These are phyloP conservation scores for Exophiala mesophila DNA, from an alignment of 2,329 filamentous ascomycete genomes.

Conservation along the genomic window DNA sequence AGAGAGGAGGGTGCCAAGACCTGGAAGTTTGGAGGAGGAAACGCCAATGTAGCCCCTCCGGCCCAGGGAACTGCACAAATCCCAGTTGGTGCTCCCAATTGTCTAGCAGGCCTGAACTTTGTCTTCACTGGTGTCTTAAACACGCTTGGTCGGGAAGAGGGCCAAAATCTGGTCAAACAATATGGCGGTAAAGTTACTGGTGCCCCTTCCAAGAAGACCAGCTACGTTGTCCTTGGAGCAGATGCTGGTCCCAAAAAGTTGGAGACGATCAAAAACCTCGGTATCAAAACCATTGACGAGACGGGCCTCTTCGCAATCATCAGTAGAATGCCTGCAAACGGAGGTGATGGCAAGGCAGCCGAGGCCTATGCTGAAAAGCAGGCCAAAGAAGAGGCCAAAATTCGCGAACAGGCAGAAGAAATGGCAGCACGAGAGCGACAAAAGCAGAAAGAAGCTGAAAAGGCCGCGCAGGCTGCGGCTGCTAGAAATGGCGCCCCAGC, in stretches of 20 bases:
- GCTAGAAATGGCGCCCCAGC: conserved; percentile 38
- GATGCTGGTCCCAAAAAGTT: conserved; percentile 94
- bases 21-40: conserved; percentile 51
- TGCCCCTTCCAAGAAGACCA: conserved; percentile 87
- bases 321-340: conserved; percentile 71
- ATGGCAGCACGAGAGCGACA: conserved; percentile 76
- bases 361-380: conserved; percentile 81
- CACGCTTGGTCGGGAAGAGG: conserved; percentile 77
- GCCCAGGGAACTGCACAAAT: conserved; percentile 63
- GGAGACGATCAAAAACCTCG: conserved; percentile 71
- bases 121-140: conserved; percentile 90
- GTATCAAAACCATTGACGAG: conserved; percentile 90
- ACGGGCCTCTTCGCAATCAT: conserved; percentile 87
- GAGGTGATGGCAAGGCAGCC: conserved; percentile 81
- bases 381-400: conserved; percentile 75
- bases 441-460: conserved; percentile 42
- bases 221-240: conserved; percentile 81
- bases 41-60: conserved; percentile 57
- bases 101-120: conserved; percentile 81
- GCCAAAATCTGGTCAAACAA: conserved; percentile 77
- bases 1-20: conserved; percentile 65
- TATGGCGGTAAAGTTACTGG: conserved; percentile 88
- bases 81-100: conserved; percentile 80
- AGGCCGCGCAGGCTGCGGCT: conserved; percentile 39
- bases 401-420: conserved; percentile 72